Evolutionary conservation across 108 stramenopile genomes (phyloP).

Genomic region (Pseudonitzschia pungens): DNA sequence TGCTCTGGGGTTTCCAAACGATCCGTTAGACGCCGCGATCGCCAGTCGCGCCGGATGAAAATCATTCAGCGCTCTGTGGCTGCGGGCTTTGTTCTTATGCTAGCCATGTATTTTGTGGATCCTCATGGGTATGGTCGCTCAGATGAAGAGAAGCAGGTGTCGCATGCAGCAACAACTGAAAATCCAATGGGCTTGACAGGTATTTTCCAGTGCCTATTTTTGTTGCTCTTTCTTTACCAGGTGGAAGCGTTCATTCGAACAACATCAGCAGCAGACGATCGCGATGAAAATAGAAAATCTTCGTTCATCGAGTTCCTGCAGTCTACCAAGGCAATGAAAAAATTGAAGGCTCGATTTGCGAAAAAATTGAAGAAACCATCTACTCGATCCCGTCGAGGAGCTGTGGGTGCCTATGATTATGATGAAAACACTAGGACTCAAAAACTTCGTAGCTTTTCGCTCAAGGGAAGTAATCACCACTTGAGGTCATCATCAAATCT

Average conservation of each 20-base stretch:
- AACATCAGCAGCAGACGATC: not conserved
- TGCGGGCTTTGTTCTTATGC: conserved; percentile 24
- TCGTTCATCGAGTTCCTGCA: conserved; percentile 35
- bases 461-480: conserved; percentile 22
- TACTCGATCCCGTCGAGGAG: not conserved
- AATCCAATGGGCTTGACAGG: conserved; percentile 40
- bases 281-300: conserved; percentile 2
- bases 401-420: not conserved
- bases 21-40: conserved; percentile 23
- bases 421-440: conserved; percentile 3
- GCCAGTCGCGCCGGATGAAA: conserved; percentile 31
- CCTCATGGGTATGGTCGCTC: conserved; percentile 10
- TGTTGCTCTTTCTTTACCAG: conserved; percentile 35
- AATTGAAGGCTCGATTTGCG: conserved; percentile 28
- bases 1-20: conserved; percentile 37
- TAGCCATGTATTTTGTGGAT: conserved; percentile 32
- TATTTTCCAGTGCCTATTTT: conserved; percentile 31
- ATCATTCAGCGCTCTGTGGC: conserved; percentile 27
- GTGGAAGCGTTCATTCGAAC: conserved; percentile 28
- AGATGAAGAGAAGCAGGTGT: conserved; percentile 11
- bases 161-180: conserved; percentile 14
- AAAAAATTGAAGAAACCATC: conserved; percentile 24
- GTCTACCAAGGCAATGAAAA: conserved; percentile 21
- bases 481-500: not conserved
- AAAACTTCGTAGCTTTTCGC: conserved; percentile 35